Evolutionary conservation across 2,329 filamentous ascomycete genomes (phyloP), one percentile per base, ranked within the genome.

Genomic region (Grosmannia huntii): DNA sequence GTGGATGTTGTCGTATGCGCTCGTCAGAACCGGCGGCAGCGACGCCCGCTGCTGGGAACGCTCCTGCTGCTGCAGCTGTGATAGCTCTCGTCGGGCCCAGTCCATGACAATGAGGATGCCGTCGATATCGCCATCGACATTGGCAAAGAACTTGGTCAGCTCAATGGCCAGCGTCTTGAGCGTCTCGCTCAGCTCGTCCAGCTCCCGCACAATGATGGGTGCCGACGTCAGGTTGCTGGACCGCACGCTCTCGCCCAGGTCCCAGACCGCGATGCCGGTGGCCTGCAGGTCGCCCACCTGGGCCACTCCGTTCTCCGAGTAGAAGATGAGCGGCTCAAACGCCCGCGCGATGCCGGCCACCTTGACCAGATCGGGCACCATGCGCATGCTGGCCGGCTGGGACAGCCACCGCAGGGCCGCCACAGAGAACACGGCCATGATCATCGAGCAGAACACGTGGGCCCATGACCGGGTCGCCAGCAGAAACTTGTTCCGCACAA

Each of bases 71-170:
- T 83, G 81, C 59, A 94, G 75, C 52, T 84, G 84, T 60, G 84
- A 78, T 16, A 97, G 81, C 70, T 96, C 90, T 63, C 90, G 84
- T 67, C 87, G 87, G 16, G 90, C 89, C 92, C 92, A 96, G 68
- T 96, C 90, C 90, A 97, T 96, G 56, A 95, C 90, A 61, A 94
- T 86, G 41, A 97, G 79, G 64, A 96, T 95, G 60, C 81, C 86
- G 68, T 96, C 92, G 65, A 97, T 87, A 67, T 96, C 92, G 28
- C 90, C 89, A 66, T 96, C 90, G 14, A 97, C 90, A 63, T 91
- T 89, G 56, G 90, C 88, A 69, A 96, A 96, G 75, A 97, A 96
- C 66, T 86, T 85, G 9, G 89, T 95, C 64, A 96, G 80, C 69
- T 96, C 90, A 19, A 90, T 78, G 1, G 90, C 89, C 27, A 97